Conservation (phyloP, 164 flowering plant genomes). For the Cinnamomum micranthum region DNA sequence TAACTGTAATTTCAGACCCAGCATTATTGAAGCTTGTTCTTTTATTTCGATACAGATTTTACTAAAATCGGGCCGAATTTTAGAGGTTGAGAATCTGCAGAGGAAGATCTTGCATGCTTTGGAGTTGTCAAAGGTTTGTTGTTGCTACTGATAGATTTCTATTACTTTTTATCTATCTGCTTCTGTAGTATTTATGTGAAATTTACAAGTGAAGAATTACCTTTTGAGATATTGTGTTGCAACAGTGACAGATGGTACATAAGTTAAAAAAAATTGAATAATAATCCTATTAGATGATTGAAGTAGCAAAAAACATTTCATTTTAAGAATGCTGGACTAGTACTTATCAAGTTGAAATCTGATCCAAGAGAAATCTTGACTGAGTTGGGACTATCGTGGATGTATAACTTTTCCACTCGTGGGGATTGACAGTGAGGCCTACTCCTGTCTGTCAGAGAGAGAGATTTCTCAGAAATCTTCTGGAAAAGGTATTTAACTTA, state of each 20-base stretch:
- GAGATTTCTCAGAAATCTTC: no score
- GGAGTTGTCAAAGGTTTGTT: constrained; percentile 68
- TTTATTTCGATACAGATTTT: constrained; percentile 37
- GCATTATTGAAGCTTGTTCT: not conserved
- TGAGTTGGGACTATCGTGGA: not conserved
- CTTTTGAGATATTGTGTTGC: no score
- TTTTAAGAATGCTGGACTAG: not conserved
- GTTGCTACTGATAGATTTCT: not conserved
- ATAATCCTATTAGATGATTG: no score
- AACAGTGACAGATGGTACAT: no score
- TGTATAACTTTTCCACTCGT: not conserved
- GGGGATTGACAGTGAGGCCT: not conserved
- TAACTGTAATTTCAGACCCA: not conserved
- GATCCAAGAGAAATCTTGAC: not conserved
- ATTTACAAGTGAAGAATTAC: not conserved
- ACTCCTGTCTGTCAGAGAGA: not conserved
- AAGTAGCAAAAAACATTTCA: no score
- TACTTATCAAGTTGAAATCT: not conserved
- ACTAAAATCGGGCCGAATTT: constrained; percentile 41
- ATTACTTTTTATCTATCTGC: not conserved
- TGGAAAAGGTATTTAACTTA: no score
- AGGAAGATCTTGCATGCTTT: constrained; percentile 67
- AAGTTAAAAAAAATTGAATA: no score
- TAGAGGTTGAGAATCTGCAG: constrained; percentile 68
- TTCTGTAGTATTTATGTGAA: not conserved